Conservation (phyloP, 176 grass and related monocot genomes). For the Eleusine indica region DNA sequence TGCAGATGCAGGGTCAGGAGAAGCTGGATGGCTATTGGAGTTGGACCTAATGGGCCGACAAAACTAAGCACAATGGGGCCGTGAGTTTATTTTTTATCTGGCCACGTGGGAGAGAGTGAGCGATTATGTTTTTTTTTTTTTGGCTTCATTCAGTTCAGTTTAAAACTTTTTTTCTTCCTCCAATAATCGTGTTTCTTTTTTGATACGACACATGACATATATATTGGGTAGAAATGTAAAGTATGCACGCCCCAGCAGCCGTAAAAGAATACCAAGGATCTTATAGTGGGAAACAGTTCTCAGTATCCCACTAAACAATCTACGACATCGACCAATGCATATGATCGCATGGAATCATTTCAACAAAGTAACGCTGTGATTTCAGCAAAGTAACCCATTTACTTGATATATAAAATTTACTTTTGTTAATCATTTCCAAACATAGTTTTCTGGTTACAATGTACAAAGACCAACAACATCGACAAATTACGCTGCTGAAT, state of each 20-base stretch:
- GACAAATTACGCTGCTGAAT: conserved; percentile 9
- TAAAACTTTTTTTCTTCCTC: not conserved
- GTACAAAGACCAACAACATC: conserved; percentile 44
- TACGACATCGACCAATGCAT: too few species aligned
- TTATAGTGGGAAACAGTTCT: too few species aligned
- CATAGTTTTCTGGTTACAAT: conserved; percentile 44
- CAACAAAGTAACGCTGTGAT: not conserved
- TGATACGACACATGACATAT: too few species aligned
- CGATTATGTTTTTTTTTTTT: not conserved
- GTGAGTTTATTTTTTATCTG: not conserved
- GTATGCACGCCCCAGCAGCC: too few species aligned
- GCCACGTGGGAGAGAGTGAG: not conserved
- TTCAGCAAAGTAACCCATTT: conserved; percentile 23
- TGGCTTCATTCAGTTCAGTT: not conserved
- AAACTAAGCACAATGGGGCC: not conserved
- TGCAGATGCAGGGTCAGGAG: not conserved
- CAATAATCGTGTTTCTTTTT: too few species aligned
- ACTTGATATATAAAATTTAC: conserved; percentile 37
- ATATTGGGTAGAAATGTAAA: too few species aligned
- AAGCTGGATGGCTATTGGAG: not conserved
- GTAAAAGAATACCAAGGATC: too few species aligned
- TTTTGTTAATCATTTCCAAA: not conserved
- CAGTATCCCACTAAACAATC: not conserved
- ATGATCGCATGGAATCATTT: not conserved
- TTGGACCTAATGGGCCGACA: not conserved